These are phyloP conservation scores for Pholiota molesta DNA, from an alignment of 768 basidiomycete species.

Conservation along the genomic window DNA sequence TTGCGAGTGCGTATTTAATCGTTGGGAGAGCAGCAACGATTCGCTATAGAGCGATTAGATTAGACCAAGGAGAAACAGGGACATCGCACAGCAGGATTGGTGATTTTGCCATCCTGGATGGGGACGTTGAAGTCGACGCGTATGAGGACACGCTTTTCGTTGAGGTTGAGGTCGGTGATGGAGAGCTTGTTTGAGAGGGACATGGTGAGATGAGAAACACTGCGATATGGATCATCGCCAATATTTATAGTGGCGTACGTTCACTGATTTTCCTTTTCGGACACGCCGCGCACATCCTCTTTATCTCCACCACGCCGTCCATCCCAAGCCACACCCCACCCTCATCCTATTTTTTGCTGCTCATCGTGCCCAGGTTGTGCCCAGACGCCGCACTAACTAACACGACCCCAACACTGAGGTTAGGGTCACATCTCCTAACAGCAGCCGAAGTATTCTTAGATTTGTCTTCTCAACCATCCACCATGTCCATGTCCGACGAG, in stretches of 20 bases:
- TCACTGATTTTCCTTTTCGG: constrained; percentile 21
- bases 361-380: background rate
- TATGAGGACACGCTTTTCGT: constrained; percentile 87
- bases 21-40: constrained; percentile 97
- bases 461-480: constrained; percentile 16
- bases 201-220: constrained; percentile 51
- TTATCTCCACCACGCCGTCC: background rate
- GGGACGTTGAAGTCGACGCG: constrained; percentile 98
- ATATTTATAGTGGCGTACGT: constrained; percentile 25
- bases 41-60: constrained; percentile 56
- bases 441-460: background rate
- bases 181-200: constrained; percentile 94
- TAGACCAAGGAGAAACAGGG: constrained; percentile 13
- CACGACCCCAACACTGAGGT: constrained; percentile 18
- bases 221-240: constrained; percentile 19
- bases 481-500: constrained; percentile 47
- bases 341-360: background rate
- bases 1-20: constrained; percentile 88
- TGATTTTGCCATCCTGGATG: constrained; percentile 88
- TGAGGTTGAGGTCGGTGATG: constrained; percentile 89
- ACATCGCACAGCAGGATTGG: constrained; percentile 86
- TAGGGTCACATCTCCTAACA: constrained; percentile 28
- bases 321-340: too few species aligned
- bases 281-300: background rate
- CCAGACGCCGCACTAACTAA: background rate